Evolutionary conservation across 441 rosid species (phyloP).

Genomic region (Pelargonium cotyledonis): DNA sequence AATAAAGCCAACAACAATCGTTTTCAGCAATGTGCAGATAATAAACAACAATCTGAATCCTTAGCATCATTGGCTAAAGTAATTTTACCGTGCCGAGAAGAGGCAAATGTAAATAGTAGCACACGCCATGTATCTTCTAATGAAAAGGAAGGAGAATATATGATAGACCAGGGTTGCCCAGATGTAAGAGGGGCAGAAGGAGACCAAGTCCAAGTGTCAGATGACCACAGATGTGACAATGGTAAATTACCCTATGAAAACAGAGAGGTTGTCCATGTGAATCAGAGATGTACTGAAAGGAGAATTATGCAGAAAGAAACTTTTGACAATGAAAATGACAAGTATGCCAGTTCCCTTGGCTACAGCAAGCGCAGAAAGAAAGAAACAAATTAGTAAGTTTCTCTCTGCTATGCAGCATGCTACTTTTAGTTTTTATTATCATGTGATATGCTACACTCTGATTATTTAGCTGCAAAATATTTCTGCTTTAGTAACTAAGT

Average conservation of each 20-base stretch:
- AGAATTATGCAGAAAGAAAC: slow-evolving; percentile 22
- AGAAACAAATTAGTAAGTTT: slow-evolving; percentile 30
- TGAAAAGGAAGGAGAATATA: slow-evolving; percentile 24
- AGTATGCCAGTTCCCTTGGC: slow-evolving; percentile 22
- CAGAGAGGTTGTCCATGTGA: slow-evolving; percentile 7
- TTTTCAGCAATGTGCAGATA: slow-evolving; percentile 16
- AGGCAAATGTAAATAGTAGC: slow-evolving; percentile 7
- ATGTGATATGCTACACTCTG: slow-evolving; percentile 7
- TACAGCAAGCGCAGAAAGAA: slow-evolving; percentile 22
- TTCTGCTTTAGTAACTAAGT: background rate
- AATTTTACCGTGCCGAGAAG: slow-evolving; percentile 17
- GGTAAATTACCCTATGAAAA: slow-evolving; percentile 14
- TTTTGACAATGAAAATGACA: slow-evolving; percentile 23
- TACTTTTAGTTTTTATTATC: background rate
- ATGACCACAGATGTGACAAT: slow-evolving; percentile 6
- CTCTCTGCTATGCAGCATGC: background rate
- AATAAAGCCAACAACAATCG: slow-evolving; percentile 9
- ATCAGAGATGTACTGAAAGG: slow-evolving; percentile 18
- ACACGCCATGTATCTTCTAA: slow-evolving; percentile 2
- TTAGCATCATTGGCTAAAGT: slow-evolving; percentile 15
- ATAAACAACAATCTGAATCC: slow-evolving; percentile 21
- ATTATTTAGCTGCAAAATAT: slow-evolving; percentile 7
- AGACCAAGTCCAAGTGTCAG: slow-evolving; percentile 15
- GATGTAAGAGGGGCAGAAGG: slow-evolving; percentile 20
- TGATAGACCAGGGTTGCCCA: background rate